A percentile compares a stretch with the other conserved stretches of the same genome.
Conservation (phyloP, 2,329 filamentous ascomycete genomes). For the Fusarium pininemorale region DNA sequence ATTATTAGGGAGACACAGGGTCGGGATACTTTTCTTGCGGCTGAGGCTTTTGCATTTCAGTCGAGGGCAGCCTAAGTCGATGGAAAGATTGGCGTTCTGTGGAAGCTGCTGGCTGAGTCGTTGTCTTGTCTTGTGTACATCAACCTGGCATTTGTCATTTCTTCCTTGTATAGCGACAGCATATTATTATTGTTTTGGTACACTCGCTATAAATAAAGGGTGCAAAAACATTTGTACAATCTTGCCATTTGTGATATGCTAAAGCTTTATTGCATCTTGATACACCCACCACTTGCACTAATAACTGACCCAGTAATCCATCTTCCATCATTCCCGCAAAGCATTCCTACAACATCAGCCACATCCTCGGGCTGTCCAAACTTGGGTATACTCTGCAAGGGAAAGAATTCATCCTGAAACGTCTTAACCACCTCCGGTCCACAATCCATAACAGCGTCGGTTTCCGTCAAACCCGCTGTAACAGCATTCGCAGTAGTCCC, state of each 20-base stretch:
- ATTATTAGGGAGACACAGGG: not conserved
- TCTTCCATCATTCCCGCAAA: slow-evolving; percentile 46
- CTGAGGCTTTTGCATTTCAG: not conserved
- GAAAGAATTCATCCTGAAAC: slow-evolving; percentile 48
- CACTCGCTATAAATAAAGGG: not conserved
- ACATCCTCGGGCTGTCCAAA: slow-evolving; percentile 50
- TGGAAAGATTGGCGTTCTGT: not conserved
- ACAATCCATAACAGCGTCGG: slow-evolving; percentile 47
- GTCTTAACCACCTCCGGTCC: slow-evolving; percentile 43
- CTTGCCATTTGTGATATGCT: too few species aligned
- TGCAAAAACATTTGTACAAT: accelerated
- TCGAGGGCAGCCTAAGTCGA: not conserved
- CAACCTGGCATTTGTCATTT: not conserved
- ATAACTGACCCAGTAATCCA: slow-evolving; percentile 51
- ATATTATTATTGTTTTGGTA: too few species aligned
- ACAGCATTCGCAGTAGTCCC: slow-evolving; percentile 50
- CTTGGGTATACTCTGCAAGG: slow-evolving; percentile 44
- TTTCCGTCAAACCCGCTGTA: slow-evolving; percentile 46
- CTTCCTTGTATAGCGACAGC: not conserved
- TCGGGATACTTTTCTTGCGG: not conserved
- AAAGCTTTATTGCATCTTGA: slow-evolving; percentile 43
- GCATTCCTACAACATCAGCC: slow-evolving; percentile 47
- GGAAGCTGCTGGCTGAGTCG: accelerated
- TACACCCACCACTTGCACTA: slow-evolving; percentile 48
- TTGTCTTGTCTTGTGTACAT: not conserved